Evolutionary conservation across 78 protist genomes (phyloP).

Genomic region (Capsaspora owczarzaki): DNA sequence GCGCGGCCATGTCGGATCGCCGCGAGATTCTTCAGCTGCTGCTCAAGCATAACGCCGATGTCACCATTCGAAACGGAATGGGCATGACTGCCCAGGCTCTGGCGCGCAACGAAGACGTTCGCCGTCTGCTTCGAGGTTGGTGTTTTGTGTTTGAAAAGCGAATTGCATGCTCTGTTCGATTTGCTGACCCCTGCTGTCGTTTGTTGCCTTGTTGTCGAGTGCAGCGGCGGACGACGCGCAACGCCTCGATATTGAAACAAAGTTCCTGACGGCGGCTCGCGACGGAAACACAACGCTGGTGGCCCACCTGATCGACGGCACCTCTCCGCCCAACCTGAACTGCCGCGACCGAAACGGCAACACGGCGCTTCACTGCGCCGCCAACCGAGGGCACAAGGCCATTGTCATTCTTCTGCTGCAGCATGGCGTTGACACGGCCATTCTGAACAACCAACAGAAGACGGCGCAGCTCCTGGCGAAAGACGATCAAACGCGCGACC

Average conservation of each 20-base stretch:
- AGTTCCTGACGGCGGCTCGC: neutral
- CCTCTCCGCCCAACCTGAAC: neutral
- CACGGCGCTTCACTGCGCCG: slow-evolving; percentile 16
- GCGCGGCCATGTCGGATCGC: neutral
- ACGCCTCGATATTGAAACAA: neutral
- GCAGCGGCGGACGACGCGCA: neutral
- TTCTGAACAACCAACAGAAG: neutral
- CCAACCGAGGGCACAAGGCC: neutral
- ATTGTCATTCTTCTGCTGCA: neutral
- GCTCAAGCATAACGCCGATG: neutral
- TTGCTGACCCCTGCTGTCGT: no score
- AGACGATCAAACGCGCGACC: neutral
- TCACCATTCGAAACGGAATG: neutral
- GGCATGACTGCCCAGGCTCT: neutral
- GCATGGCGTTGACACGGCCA: neutral
- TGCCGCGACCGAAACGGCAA: neutral
- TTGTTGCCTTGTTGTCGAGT: no score
- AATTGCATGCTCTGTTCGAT: no score
- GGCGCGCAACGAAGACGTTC: neutral
- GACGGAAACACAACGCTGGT: neutral
- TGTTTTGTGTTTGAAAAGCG: neutral
- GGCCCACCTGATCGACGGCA: neutral
- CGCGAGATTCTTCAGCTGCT: neutral
- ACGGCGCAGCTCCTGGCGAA: neutral
- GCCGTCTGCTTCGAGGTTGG: neutral